Percentiles rank a stretch among this genome's conserved stretches.
Conservation (phyloP, 2,329 filamentous ascomycete genomes). For the Endocalyx cinctus region DNA sequence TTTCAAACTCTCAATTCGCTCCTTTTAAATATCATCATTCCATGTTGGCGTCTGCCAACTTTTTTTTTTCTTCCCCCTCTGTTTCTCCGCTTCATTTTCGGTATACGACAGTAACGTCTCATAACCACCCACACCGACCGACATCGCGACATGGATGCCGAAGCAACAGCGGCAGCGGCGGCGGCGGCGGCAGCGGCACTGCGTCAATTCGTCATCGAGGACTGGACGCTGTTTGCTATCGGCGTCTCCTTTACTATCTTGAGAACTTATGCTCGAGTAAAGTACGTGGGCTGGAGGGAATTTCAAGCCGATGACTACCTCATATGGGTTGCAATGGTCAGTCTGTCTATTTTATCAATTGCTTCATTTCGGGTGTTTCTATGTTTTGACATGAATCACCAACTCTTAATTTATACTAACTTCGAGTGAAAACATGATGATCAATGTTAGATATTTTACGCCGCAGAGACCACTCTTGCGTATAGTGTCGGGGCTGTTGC, state of each 20-base stretch:
- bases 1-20: too few relatives aligned
- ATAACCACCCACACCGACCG: too few relatives aligned
- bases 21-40: too few relatives aligned
- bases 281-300: constrained; percentile 21
- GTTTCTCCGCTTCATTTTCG: too few relatives aligned
- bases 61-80: too few relatives aligned
- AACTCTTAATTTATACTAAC: too few relatives aligned
- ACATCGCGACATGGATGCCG: too few relatives aligned
- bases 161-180: not conserved
- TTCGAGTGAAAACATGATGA: too few relatives aligned
- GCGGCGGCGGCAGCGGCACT: not conserved
- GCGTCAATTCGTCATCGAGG: not conserved
- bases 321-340: constrained; percentile 27
- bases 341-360: too few relatives aligned
- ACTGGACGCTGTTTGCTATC: constrained; percentile 27
- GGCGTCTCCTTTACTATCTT: constrained; percentile 27
- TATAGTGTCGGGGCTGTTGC: constrained; percentile 43
- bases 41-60: too few relatives aligned
- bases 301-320: constrained; percentile 29
- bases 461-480: constrained; percentile 41
- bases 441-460: constrained; percentile 48
- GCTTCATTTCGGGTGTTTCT: not conserved
- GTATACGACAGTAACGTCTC: too few relatives aligned
- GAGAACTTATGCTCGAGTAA: constrained; percentile 27
- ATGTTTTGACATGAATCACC: too few relatives aligned